Conservation (phyloP, 2,329 filamentous ascomycete genomes). For the Cladosporium austrohemisphaericum region DNA sequence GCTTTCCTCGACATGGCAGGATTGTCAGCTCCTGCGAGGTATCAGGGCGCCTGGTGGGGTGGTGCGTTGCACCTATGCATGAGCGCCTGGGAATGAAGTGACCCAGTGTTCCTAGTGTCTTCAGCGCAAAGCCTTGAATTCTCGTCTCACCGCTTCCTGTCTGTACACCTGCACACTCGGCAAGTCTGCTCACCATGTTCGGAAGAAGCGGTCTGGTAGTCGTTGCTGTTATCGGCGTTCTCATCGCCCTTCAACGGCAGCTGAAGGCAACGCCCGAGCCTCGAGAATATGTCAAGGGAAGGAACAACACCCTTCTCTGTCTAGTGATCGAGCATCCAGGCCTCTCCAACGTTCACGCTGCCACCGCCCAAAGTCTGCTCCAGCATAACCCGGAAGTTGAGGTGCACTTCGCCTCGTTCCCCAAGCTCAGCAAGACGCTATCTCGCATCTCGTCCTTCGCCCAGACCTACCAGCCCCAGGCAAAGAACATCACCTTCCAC, state of each 20-base stretch:
- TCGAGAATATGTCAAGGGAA: conserved; percentile 3
- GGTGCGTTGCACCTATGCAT: no score
- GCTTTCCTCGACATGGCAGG: no score
- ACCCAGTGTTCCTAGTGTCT: no score
- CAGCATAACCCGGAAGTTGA: not conserved
- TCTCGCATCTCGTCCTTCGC: not conserved
- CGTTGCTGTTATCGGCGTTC: not conserved
- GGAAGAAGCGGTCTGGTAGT: not conserved
- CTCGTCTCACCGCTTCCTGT: not conserved
- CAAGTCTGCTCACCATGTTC: not conserved
- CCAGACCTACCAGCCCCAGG: not conserved
- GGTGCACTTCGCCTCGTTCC: conserved; percentile 10
- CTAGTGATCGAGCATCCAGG: conserved; percentile 7
- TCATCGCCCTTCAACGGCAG: conserved; percentile 4
- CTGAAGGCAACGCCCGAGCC: not conserved
- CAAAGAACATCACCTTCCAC: conserved; percentile 5
- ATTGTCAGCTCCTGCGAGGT: no score
- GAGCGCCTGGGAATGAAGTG: no score
- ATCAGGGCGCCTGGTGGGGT: no score
- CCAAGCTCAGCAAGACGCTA: not conserved
- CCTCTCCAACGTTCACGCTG: conserved; percentile 7
- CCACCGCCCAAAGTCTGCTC: conserved; percentile 9
- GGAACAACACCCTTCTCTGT: conserved; percentile 7
- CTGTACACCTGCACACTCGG: not conserved
- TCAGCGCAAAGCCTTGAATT: not conserved